phyloP scores from a whole-genome alignment of 768 basidiomycete species.

The Paxillus rubicundulus region DNA sequence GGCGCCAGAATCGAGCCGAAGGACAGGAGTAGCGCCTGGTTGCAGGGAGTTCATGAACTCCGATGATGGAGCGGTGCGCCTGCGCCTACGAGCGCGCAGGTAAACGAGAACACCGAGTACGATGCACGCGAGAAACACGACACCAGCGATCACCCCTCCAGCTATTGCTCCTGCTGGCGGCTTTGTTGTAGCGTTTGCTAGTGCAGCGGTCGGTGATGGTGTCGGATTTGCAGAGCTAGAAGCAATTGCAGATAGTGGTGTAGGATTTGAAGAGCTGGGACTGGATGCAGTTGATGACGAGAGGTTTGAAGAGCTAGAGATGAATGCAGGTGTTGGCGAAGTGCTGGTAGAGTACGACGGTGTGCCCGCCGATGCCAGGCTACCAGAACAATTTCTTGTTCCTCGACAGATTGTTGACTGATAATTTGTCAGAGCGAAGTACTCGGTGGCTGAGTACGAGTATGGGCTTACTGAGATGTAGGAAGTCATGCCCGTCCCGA shows the following conservation, averaged over 20 bases:
- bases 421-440: background rate
- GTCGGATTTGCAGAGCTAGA: background rate
- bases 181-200: conserved; percentile 10
- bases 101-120: conserved; percentile 37
- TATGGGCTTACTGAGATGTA: too few species aligned
- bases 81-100: conserved; percentile 40
- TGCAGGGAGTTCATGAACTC: conserved; percentile 46
- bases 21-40: conserved; percentile 21
- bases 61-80: conserved; percentile 53
- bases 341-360: background rate
- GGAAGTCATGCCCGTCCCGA: too few species aligned
- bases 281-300: background rate
- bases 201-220: background rate
- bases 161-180: conserved; percentile 46
- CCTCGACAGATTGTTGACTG: background rate
- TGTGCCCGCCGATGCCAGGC: too few species aligned
- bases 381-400: too few species aligned
- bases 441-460: too few species aligned
- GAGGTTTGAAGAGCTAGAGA: background rate
- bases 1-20: conserved; percentile 27
- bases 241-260: background rate
- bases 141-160: conserved; percentile 51
- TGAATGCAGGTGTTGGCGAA: background rate
- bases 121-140: conserved; percentile 38
- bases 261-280: background rate